A percentile compares a stretch with the other conserved stretches of the same genome.
These are phyloP conservation scores for Periglandula ipomoeae DNA, from an alignment of 2,329 filamentous ascomycete genomes.

Conservation along the genomic window DNA sequence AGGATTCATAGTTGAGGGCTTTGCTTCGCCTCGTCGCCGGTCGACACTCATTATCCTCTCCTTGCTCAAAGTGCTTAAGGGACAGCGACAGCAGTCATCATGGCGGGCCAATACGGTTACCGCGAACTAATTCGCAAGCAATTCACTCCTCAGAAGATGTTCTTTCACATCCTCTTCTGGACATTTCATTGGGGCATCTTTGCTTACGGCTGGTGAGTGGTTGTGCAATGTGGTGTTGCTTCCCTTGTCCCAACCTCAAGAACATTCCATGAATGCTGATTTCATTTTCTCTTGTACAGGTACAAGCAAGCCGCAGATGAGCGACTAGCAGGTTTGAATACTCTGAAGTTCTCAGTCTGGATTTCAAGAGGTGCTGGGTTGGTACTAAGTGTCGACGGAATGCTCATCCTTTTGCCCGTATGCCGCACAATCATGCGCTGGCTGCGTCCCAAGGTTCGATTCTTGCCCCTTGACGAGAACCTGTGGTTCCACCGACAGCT, in stretches of 20 bases:
- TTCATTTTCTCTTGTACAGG: constrained; percentile 42
- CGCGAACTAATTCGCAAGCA: constrained; percentile 48
- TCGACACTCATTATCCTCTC: constrained; percentile 33
- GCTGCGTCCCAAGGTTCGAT: constrained; percentile 77
- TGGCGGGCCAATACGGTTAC: constrained; percentile 33
- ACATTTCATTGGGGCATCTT: constrained; percentile 71
- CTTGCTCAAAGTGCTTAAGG: constrained; percentile 9
- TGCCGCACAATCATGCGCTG: constrained; percentile 83
- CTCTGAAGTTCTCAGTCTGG: constrained; percentile 83
- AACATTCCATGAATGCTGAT: too few species aligned
- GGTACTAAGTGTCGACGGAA: constrained; percentile 72
- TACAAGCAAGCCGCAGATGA: constrained; percentile 63
- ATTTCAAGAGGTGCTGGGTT: constrained; percentile 89
- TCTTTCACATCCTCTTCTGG: constrained; percentile 80
- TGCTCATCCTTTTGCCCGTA: constrained; percentile 86
- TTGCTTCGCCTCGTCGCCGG: constrained; percentile 36
- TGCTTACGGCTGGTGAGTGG: constrained; percentile 69
- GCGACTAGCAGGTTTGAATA: constrained; percentile 69
- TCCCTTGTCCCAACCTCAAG: too few species aligned
- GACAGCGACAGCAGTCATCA: constrained; percentile 8
- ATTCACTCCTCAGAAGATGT: constrained; percentile 59
- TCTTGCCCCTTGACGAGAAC: constrained; percentile 90
- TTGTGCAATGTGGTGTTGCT: background rate
- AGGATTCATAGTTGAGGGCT: background rate
- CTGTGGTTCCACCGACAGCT: constrained; percentile 95